Base-by-base conservation (phyloP, 2,329 filamentous ascomycete genomes). In the Aspergillus ibericus region DNA sequence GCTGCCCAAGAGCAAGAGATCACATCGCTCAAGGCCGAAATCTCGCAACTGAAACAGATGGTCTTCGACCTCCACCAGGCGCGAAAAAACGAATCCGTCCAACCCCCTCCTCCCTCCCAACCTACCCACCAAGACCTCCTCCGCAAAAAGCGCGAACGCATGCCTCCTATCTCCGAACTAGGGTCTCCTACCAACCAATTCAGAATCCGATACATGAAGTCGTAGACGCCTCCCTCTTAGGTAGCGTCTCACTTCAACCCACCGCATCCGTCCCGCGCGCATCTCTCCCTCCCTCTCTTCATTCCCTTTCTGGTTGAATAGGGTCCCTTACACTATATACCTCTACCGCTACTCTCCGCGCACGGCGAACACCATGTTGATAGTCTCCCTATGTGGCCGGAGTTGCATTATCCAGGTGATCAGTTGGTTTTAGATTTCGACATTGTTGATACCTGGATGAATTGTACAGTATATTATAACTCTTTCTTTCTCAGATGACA, bases 31-130 rank as follows among this genome's bases (percentile, higher is more conserved):
- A 71, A 65, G 40, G 55, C 63, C n/a, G 72, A 74, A 60, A 62
- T 75, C 9, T 61, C 65, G 5, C 65, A 72, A 38, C 62, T 75
- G 49, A 72, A 70, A 18, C 59, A 65, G 13, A 66, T 72, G 27
- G 67, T 74, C 3, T 68, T 66, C 29, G 62, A 70, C 48, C 60
- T 73, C 5, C 65, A 64, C 49, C 65, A 22, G 46, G 59, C 13
- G 58, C 58, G 50, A 56, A 59, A 15, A 38, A 53, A 35, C 49
- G 62, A 20, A 20, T 57, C 8, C 34, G 46, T 44, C 53, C 58
- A 10, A 44, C 27, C 5, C 1, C 34, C 49, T 5, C 48, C 48
- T 10, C 49, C 32, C 22, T 36, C 49, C 20, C 49, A 10, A n/a
- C 34, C 27, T 12, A 13, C 4, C 3, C 35, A 18, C 20, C 22